These are phyloP conservation scores for Salix dunnii DNA, from an alignment of 345 rosid genomes.

Conservation along the genomic window DNA sequence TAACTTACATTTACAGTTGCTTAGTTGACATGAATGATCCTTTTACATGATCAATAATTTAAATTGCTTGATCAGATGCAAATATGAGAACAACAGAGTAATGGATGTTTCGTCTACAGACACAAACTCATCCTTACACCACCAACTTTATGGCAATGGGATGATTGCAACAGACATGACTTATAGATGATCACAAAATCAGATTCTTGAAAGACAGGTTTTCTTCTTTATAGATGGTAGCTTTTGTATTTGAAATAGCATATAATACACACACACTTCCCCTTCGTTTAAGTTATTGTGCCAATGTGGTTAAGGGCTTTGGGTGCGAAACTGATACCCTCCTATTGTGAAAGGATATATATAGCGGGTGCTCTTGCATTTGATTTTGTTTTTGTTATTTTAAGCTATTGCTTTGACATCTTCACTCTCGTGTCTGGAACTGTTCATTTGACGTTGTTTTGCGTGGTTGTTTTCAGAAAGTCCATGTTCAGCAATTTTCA, in stretches of 20 bases:
- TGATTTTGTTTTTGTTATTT: background rate
- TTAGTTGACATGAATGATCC: background rate
- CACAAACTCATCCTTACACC: constrained; percentile 60
- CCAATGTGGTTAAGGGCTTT: background rate
- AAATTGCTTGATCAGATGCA: constrained; percentile 46
- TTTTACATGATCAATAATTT: constrained; percentile 1
- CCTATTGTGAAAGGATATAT: background rate
- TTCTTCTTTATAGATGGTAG: constrained; percentile 16
- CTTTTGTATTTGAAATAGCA: background rate
- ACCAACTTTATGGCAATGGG: constrained; percentile 74
- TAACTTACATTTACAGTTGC: background rate
- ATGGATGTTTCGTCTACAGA: constrained; percentile 72
- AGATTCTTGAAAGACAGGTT: constrained; percentile 95
- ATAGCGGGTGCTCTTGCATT: background rate
- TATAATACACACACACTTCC: too few relatives aligned
- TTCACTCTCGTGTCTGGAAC: background rate
- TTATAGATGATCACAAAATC: constrained; percentile 79
- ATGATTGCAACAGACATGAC: constrained; percentile 57
- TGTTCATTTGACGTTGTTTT: constrained; percentile 16
- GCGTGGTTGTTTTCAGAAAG: constrained; percentile 51
- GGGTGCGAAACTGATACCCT: constrained; percentile 1
- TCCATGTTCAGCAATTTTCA: constrained; percentile 92
- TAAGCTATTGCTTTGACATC: background rate
- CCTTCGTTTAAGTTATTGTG: background rate
- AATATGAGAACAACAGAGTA: constrained; percentile 82